phyloP scores from a whole-genome alignment of 1,284 basidiomycete species.

The Cryptococcus sp. region DNA sequence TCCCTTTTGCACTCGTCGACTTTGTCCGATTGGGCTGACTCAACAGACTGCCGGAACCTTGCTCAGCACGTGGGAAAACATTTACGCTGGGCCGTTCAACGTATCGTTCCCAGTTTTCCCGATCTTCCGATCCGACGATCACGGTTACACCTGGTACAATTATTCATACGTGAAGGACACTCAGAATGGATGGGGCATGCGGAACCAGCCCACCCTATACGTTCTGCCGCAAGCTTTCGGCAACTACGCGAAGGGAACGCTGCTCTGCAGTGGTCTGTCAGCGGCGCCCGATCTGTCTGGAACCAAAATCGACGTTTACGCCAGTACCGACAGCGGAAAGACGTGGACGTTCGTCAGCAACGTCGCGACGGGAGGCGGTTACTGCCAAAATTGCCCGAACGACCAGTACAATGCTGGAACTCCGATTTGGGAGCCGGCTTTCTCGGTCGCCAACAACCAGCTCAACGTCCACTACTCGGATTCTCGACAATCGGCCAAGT shows the following conservation, averaged over 20 bases:
- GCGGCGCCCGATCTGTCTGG: constrained; percentile 12
- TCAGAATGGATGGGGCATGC: constrained; percentile 36
- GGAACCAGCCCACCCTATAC: constrained; percentile 42
- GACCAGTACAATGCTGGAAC: constrained; percentile 15
- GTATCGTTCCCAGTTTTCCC: constrained; percentile 12
- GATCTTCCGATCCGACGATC: constrained; percentile 14
- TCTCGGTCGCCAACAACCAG: constrained; percentile 36
- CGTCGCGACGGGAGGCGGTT: too few relatives aligned
- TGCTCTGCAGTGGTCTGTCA: constrained; percentile 33
- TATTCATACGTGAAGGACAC: constrained; percentile 2
- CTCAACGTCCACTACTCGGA: constrained; percentile 46
- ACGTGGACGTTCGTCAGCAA: too few relatives aligned
- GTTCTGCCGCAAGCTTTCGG: constrained; percentile 31
- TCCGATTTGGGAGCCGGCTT: constrained; percentile 19
- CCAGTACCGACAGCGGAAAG: too few relatives aligned
- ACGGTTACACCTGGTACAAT: constrained; percentile 11
- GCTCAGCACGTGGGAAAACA: constrained; percentile 21
- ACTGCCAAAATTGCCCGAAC: too few relatives aligned
- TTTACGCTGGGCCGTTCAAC: background rate
- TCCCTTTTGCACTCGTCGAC: too few relatives aligned
- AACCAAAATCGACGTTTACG: constrained; percentile 20
- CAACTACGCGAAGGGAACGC: constrained; percentile 32
- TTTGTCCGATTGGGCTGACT: background rate
- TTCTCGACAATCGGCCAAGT: constrained; percentile 35
- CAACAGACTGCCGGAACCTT: constrained; percentile 8